phyloP scores from a whole-genome alignment of 1,139 yeast genomes.

The Suhomyces anneliseae region DNA sequence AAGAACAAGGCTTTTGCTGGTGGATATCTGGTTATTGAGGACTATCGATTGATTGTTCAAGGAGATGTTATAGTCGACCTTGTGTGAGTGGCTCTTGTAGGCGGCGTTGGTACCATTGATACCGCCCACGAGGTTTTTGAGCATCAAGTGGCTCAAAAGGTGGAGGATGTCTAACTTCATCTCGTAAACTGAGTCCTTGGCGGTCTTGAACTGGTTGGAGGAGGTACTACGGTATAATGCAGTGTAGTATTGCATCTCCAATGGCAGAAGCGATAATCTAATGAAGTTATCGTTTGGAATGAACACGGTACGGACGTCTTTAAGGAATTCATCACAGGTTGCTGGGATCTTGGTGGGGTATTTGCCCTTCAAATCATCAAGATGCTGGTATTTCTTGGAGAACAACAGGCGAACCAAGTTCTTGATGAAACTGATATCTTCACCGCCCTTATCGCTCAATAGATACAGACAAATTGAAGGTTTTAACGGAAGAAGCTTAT shows the following conservation, averaged over 20 bases:
- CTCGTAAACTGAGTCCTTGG: conserved; percentile 36
- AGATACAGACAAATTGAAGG: conserved; percentile 41
- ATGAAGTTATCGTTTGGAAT: conserved; percentile 38
- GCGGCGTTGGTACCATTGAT: conserved; percentile 28
- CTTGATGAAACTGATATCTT: conserved; percentile 27
- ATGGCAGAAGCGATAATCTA: conserved; percentile 24
- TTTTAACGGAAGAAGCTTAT: conserved; percentile 47
- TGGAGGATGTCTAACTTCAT: conserved; percentile 28
- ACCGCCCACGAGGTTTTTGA: conserved; percentile 32
- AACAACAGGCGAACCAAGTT: conserved; percentile 36
- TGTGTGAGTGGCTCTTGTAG: conserved; percentile 2
- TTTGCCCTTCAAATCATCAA: conserved; percentile 9
- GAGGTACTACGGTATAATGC: conserved; percentile 25
- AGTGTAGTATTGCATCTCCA: conserved; percentile 33
- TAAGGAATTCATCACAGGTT: conserved; percentile 32
- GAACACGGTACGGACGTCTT: conserved; percentile 30
- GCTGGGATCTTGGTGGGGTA: conserved; percentile 17
- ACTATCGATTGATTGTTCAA: conserved; percentile 8
- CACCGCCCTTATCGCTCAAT: conserved; percentile 25
- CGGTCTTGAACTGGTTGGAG: conserved; percentile 22
- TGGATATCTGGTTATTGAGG: conserved; percentile 18
- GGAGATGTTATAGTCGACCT: conserved; percentile 10
- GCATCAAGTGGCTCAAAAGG: conserved; percentile 29
- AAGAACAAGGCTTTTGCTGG: conserved; percentile 44
- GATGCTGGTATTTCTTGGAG: conserved; percentile 9